Evolutionary conservation across 164 flowering plant species (phyloP), one percentile per base, ranked within the genome.

Genomic region (Echeveria elegans): DNA sequence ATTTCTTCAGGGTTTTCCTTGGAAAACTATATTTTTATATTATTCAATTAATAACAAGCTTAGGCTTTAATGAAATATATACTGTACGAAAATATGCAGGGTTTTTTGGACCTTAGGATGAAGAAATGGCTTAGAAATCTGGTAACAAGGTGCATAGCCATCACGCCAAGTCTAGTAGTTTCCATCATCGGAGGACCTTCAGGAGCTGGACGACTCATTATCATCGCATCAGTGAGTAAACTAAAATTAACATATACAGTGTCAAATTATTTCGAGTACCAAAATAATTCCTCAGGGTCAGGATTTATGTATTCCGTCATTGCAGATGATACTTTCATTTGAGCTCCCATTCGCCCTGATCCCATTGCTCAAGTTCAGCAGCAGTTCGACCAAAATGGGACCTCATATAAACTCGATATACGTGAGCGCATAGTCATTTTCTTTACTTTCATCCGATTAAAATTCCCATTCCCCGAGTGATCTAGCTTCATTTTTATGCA

Each of bases 321-420:
- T 79, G 69, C 86, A 93, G 98, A 93, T 93, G 96, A 90, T 93
- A 67, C 77, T 93, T 19, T 93, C 97, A 3, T 90, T 93, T 66
- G 96, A 93, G 61, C 92, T 93, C 23, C 98, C 98, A 21, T 93
- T 93, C 72, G 92, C 92, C 50, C 85, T 94, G 8, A 86, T 94
- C 58, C 98, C 98, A 1, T 93, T 94, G 29, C 93, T 94, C 32
- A 94, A 91, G 71, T 91, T 94, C 80, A 94, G 97, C 68, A 91
- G 93, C 83, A 82, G 93, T 62, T 18, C 74, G 29, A 83, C 85
- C 66, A 94, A 94, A 76, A 88, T 94, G 97, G 98, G 98, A n/a
- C 95, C 98, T 11, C 83, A 91, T 78, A 88, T 80, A 76, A 94
- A 89, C 74, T 89, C 96, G 8, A 80, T 88, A 8, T 74, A 70